Percentiles rank a stretch among this genome's conserved stretches.
phyloP scores from a whole-genome alignment of 805 yeast genomes.

The Pichia kluyveri region DNA sequence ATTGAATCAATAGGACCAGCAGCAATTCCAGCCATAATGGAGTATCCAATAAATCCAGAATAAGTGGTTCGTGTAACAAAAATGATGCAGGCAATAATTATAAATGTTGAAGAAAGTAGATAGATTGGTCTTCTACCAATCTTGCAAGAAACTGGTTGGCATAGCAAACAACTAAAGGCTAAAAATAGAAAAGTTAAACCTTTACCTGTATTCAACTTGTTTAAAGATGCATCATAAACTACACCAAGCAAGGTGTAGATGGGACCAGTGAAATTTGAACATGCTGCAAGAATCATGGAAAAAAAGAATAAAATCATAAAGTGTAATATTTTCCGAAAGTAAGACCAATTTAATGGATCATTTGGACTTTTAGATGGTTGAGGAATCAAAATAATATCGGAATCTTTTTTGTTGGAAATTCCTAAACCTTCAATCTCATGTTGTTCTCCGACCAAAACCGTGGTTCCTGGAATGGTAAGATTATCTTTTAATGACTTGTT shows the following conservation, averaged over 20 bases:
- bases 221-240: conserved; percentile 33
- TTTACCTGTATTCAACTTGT: conserved; percentile 39
- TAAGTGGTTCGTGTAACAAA: conserved; percentile 29
- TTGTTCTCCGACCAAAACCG: neutral
- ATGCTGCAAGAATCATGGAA: conserved; percentile 39
- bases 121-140: conserved; percentile 38
- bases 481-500: neutral
- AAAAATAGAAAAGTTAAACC: conserved; percentile 38
- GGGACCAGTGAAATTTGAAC: conserved; percentile 39
- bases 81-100: conserved; percentile 35
- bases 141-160: conserved; percentile 34
- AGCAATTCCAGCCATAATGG: conserved; percentile 35
- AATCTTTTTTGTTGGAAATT: neutral
- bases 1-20: conserved; percentile 40
- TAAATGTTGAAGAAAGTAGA: conserved; percentile 31
- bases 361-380: conserved; percentile 42
- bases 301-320: conserved; percentile 30
- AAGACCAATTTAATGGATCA: conserved; percentile 44
- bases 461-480: neutral
- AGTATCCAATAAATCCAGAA: conserved; percentile 38
- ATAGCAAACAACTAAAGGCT: conserved; percentile 34
- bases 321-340: conserved; percentile 28
- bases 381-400: conserved; percentile 33
- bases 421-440: neutral
- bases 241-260: conserved; percentile 36